Evolutionary conservation across 169 alveolate species (phyloP).

Genomic region (Cytauxzoon felis): DNA sequence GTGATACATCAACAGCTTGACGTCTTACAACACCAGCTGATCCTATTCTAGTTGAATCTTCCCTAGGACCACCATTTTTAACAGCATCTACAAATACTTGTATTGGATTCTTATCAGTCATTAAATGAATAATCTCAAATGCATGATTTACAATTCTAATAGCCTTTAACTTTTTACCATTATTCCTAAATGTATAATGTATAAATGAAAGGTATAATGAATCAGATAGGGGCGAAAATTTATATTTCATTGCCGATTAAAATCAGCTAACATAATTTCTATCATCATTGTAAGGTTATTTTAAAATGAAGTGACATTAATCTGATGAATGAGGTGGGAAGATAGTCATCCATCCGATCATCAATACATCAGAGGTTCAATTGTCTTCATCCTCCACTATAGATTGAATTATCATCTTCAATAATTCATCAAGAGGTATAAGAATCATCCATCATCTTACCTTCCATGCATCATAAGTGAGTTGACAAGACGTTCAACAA

Average conservation of each 20-base stretch:
- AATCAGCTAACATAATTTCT: conserved; percentile 39
- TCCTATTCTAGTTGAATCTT: conserved; percentile 98
- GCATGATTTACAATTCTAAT: conserved; percentile 97
- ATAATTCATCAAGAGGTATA: too few relatives aligned
- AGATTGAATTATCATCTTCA: neutral
- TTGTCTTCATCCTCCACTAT: neutral
- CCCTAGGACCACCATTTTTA: conserved; percentile 98
- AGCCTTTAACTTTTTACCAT: conserved; percentile 97
- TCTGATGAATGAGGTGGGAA: neutral
- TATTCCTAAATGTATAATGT: conserved; percentile 81
- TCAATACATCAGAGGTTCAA: neutral
- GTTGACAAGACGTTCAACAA: conserved; percentile 96
- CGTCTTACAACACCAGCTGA: conserved; percentile 98
- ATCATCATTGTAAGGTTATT: conserved; percentile 46
- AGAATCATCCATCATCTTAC: conserved; percentile 38
- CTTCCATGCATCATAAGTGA: conserved; percentile 83
- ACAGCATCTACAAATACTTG: conserved; percentile 96
- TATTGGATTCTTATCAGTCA: conserved; percentile 97
- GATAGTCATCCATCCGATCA: neutral
- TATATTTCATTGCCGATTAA: conserved; percentile 47
- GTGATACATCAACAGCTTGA: conserved; percentile 99
- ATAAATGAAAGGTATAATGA: neutral
- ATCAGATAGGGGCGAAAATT: conserved; percentile 72
- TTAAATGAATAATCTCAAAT: conserved; percentile 94
- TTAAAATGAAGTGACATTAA: neutral